Base-by-base conservation (phyloP, 169 alveolate genomes). In the Theileria annulata region DNA sequence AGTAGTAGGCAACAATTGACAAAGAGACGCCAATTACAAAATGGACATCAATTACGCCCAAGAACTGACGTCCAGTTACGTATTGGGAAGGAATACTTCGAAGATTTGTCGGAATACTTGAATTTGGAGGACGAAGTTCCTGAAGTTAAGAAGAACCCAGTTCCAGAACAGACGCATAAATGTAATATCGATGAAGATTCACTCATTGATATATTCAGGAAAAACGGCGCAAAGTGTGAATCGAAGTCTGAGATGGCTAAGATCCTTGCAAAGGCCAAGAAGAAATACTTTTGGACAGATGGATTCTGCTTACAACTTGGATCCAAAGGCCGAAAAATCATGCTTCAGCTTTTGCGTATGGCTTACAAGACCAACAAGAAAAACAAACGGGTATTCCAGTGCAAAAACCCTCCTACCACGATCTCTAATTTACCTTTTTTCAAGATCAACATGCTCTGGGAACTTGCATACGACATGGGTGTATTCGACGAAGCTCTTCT, bases 231-330 rank as follows among this genome's bases (percentile, higher is more conserved):
- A 25, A 27, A 48, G 13, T 27, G 21, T n/a, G 78, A 67, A 13
- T 30, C 31, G 0, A 48, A 37, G 49, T 42, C 31, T 0, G 78
- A 54, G 30, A 49, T 47, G 37, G 25, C n/a, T 19, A 25, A 74
- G 30, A 33, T 68, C 8, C 62, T 70, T 5, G 42, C 48, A 5
- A 62, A 30, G n/a, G 42, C 37, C 13, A 62, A 37, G 48, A 17
- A 49, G 37, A 80, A 82, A 56, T 82, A 82, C 64, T 28, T 25
- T 27, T 84, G 90, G 90, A 35, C 48, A 13, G 87, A 85, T 21
- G 90, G 90, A 15, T 84, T 84, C 79, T 71, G 78, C 72, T 59
- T 76, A 37, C 86, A 84, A 75, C 75, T 84, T 75, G 90, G 90
- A 19, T 84, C 90, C 25, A 76, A 78, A 64, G 90, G 90, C 5